Evolutionary conservation across 1,139 yeast genomes (phyloP).

Genomic region (Magnusiomyces sp.): DNA sequence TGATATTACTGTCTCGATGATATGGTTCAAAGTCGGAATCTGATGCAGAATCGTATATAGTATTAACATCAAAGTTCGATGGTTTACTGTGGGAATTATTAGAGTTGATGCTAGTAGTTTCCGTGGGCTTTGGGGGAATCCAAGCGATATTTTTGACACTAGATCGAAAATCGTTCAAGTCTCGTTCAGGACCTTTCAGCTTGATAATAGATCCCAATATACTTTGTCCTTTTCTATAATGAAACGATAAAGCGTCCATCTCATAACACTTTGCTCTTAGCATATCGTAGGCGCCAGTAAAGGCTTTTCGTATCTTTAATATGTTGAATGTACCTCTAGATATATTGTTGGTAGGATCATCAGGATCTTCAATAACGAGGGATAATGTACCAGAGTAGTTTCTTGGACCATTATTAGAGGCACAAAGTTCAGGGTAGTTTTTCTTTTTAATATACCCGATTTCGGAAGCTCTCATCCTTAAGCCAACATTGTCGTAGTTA

Average conservation of each 20-base stretch:
- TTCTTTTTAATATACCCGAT: conserved; percentile 53
- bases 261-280: conserved; percentile 39
- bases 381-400: conserved; percentile 45
- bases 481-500: conserved; percentile 64
- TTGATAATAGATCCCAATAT: conserved; percentile 75
- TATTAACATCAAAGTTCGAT: neutral
- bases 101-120: too few relatives aligned
- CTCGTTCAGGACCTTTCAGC: conserved; percentile 67
- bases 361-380: conserved; percentile 84
- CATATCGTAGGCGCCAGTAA: conserved; percentile 84
- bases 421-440: conserved; percentile 45
- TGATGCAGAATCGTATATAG: neutral
- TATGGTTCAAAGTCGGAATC: neutral
- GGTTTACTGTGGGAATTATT: too few relatives aligned
- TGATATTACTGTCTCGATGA: neutral
- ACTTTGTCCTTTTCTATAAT: conserved; percentile 60
- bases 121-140: too few relatives aligned
- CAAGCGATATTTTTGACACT: conserved; percentile 38
- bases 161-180: conserved; percentile 68
- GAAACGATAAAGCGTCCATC: conserved; percentile 48
- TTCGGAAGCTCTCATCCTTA: conserved; percentile 35
- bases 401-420: conserved; percentile 39
- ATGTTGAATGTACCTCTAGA: conserved; percentile 80
- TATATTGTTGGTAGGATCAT: conserved; percentile 72
- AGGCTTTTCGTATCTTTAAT: conserved; percentile 73